A percentile compares a stretch with the other conserved stretches of the same genome.
Evolutionary conservation across 495 filamentous ascomycete genomes (phyloP).

Genomic region (Penicillium coffeae): DNA sequence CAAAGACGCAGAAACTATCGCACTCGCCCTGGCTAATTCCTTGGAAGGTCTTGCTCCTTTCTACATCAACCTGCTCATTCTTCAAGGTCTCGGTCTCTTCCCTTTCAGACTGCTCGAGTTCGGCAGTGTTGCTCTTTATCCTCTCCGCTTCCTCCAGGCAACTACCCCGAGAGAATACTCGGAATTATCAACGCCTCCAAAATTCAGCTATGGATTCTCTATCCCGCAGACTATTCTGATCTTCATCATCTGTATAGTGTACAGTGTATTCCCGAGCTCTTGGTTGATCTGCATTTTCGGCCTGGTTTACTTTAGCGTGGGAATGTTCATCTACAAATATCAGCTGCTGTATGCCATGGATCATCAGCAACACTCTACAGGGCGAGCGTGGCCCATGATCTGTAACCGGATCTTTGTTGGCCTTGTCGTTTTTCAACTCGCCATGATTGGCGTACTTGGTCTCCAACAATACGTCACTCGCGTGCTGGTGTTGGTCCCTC

Average conservation of each 20-base stretch:
- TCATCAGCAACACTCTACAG: constrained; percentile 91
- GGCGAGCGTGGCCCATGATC: constrained; percentile 91
- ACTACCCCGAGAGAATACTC: constrained; percentile 91
- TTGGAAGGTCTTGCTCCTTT: constrained; percentile 72
- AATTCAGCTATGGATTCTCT: constrained; percentile 95
- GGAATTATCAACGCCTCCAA: constrained; percentile 73
- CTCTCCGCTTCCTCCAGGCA: constrained; percentile 70
- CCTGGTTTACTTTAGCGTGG: constrained; percentile 80
- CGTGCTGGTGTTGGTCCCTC: constrained; percentile 68
- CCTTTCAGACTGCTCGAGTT: constrained; percentile 90
- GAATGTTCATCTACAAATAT: constrained; percentile 95
- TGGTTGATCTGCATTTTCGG: constrained; percentile 81
- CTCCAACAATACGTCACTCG: constrained; percentile 65
- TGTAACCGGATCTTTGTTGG: constrained; percentile 85
- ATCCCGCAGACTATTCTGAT: constrained; percentile 89
- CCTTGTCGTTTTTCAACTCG: constrained; percentile 79
- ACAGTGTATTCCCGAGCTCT: constrained; percentile 81
- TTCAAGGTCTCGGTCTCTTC: constrained; percentile 88
- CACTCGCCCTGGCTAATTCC: constrained; percentile 68
- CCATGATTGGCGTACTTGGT: constrained; percentile 84
- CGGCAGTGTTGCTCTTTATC: constrained; percentile 80
- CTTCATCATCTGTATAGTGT: constrained; percentile 91
- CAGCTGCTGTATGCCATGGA: constrained; percentile 98
- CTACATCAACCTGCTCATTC: constrained; percentile 91
- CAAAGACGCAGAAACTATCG: constrained; percentile 73